Evolutionary conservation across 768 basidiomycete genomes (phyloP).

Genomic region (Tricholoma flavovirens): DNA sequence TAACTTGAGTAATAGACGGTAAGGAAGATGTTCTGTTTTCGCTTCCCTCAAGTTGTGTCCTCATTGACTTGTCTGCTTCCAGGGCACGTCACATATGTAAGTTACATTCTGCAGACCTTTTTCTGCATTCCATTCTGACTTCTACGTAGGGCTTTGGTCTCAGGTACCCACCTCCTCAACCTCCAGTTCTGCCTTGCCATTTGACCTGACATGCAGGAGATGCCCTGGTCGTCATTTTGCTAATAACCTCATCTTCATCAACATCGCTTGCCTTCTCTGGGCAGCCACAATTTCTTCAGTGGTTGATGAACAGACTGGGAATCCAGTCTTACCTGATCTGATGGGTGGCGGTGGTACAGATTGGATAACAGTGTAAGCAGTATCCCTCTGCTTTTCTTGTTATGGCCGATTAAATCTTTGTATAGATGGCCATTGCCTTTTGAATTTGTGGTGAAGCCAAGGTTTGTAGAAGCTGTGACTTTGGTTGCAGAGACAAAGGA

Average conservation of each 20-base stretch:
- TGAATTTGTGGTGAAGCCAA: not conserved
- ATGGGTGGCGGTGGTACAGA: not conserved
- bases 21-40: not conserved
- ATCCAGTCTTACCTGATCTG: not conserved
- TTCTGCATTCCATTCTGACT: not conserved
- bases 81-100: constrained; percentile 2
- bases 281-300: not conserved
- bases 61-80: not conserved
- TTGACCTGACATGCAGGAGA: not conserved
- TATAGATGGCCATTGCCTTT: not conserved
- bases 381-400: not conserved
- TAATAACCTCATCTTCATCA: not conserved
- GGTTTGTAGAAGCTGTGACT: not conserved
- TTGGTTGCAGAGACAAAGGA: not conserved
- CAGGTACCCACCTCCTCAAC: not conserved
- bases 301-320: not conserved
- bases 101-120: not conserved
- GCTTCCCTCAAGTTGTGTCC: not conserved
- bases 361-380: not conserved
- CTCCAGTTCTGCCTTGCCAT: not conserved
- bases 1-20: not conserved
- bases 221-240: constrained; percentile 1
- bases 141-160: not conserved
- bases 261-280: not conserved
- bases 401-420: not conserved